phyloP scores from a whole-genome alignment of 2,329 filamentous ascomycete species.

The Aspergillus sp. region DNA sequence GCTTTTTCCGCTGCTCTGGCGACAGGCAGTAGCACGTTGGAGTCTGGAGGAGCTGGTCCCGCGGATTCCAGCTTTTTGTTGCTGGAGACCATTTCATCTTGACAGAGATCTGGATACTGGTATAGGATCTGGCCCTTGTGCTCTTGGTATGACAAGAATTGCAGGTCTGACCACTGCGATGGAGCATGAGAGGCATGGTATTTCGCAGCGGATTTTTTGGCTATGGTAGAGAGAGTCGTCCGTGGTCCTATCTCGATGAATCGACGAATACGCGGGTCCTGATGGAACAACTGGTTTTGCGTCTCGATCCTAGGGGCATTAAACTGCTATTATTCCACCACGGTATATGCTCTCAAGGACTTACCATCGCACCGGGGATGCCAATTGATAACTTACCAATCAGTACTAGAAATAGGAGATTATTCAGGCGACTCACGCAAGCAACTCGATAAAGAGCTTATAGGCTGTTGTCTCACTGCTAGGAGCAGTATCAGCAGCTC shows the following conservation, averaged over 20 bases:
- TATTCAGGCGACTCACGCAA: slow-evolving; percentile 21
- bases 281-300: slow-evolving; percentile 32
- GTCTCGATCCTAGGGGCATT: slow-evolving; percentile 35
- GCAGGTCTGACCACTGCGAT: slow-evolving; percentile 15
- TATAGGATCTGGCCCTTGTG: slow-evolving; percentile 13
- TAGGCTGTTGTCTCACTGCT: slow-evolving; percentile 13
- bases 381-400: slow-evolving; percentile 23
- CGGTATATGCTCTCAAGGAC: neutral
- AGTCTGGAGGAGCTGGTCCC: neutral
- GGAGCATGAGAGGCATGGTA: slow-evolving; percentile 19
- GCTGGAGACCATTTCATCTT: neutral
- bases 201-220: slow-evolving; percentile 31
- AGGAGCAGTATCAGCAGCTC: neutral
- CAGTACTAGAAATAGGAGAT: neutral
- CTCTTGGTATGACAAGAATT: slow-evolving; percentile 24
- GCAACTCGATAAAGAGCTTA: slow-evolving; percentile 25
- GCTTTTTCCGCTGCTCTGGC: slow-evolving; percentile 3
- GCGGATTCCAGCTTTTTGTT: too few relatives aligned
- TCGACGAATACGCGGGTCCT: slow-evolving; percentile 23
- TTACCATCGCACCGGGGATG: slow-evolving; percentile 25
- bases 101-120: neutral
- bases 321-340: neutral
- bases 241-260: slow-evolving; percentile 41
- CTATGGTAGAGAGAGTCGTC: slow-evolving; percentile 37
- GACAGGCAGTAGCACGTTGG: neutral